Conservation (phyloP, 2,329 filamentous ascomycete genomes). For the Cercospora berteroae region DNA sequence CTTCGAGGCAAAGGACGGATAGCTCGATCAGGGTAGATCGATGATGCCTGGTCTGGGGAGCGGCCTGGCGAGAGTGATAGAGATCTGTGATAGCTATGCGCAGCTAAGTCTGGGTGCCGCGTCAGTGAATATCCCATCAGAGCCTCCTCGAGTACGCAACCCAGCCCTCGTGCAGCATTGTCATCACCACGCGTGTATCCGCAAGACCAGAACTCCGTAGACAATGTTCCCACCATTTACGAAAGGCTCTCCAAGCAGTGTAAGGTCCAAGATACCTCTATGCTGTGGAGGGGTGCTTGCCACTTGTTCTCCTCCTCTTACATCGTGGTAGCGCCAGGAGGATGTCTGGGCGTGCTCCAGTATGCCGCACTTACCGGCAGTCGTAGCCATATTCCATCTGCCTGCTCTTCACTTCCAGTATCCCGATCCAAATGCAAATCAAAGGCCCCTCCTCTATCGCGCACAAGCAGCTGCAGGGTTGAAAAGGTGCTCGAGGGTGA, state of each 20-base stretch:
- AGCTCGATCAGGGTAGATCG: constrained; percentile 81
- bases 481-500: constrained; percentile 9
- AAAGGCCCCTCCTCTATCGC: constrained; percentile 13
- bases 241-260: neutral
- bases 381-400: constrained; percentile 27
- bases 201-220: neutral
- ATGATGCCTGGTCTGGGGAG: constrained; percentile 67
- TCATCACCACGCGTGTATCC: neutral
- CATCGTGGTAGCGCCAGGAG: neutral
- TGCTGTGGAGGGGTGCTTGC: constrained; percentile 3
- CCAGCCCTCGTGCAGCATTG: neutral
- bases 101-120: constrained; percentile 24
- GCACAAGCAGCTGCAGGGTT: constrained; percentile 14
- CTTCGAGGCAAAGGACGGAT: constrained; percentile 91
- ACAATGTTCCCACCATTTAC: neutral
- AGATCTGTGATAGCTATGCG: constrained; percentile 29
- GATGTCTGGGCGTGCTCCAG: neutral
- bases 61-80: constrained; percentile 31
- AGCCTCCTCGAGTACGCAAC: neutral
- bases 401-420: neutral
- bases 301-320: constrained; percentile 4
- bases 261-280: neutral
- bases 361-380: constrained; percentile 22
- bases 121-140: constrained; percentile 15
- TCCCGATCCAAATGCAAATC: neutral